Evolutionary conservation across 2,329 filamentous ascomycete genomes (phyloP), one percentile per base, ranked within the genome.

Genomic region (Ilyonectria mors-panacis): DNA sequence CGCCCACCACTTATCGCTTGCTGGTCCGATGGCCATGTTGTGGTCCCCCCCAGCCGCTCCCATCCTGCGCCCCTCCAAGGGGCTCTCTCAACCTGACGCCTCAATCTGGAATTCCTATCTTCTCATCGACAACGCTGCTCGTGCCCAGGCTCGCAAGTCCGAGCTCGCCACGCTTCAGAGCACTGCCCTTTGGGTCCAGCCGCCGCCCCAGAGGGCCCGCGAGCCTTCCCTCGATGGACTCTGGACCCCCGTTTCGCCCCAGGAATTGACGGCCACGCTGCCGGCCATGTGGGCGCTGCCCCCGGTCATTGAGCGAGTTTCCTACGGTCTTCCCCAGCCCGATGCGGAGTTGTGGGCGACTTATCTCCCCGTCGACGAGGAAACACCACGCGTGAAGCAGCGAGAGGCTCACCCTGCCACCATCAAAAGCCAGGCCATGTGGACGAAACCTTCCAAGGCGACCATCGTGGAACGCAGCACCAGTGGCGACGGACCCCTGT

Each of bases 71-170:
- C 71, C 73, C 53, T 64, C 70, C 56, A 71, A 69, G 28, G 79
- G 80, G 57, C 75, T 82, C 8, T 76, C 79, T 23, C 80, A 85
- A 69, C 81, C 81, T 17, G 80, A 82, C 63, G 71, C 75, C 39
- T 66, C 71, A 19, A 76, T 71, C n/a, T 84, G 82, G 83, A 74
- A 76, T 44, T 68, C 68, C 44, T 82, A 83, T 61, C 71, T 78
- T 44, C 70, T 70, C 9, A 65, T 75, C 21, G 65, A 73, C 23
- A 71, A 68, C 19, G 75, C 67, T 61, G 65, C 74, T 37, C 81
- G 80, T 59, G 64, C 76, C 13, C 76, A 78, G 54, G 70, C 74
- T 12, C 77, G 75, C 37, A 70, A 70, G 35, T 67, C 76, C 10
- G 76, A 78, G 51, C 71, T 77, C 13, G 65, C 71, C 17, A 62